Conservation (phyloP, 164 flowering plant genomes). For the Liriodendron chinense region DNA sequence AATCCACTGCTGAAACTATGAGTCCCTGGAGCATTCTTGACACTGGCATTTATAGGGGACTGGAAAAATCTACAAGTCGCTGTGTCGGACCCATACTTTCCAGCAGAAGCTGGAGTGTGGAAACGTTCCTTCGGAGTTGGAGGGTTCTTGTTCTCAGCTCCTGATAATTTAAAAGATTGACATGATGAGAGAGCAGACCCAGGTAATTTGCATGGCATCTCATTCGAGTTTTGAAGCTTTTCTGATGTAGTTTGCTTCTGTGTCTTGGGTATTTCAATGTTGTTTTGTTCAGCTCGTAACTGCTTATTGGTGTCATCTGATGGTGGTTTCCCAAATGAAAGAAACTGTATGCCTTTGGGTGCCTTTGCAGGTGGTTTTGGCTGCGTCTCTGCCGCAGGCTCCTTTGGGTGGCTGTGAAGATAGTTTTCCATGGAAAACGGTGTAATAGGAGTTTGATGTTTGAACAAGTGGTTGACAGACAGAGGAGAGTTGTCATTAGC, state of each 20-base stretch:
- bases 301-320: slow-evolving; percentile 12
- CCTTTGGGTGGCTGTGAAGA: slow-evolving; percentile 19
- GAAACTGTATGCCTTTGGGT: slow-evolving; percentile 54
- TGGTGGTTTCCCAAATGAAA: slow-evolving; percentile 31
- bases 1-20: background rate
- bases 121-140: slow-evolving; percentile 20
- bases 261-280: slow-evolving; percentile 7
- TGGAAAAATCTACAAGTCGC: slow-evolving; percentile 10
- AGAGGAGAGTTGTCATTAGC: slow-evolving; percentile 5
- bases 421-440: slow-evolving; percentile 14
- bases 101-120: slow-evolving; percentile 51
- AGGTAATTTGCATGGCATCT: slow-evolving; percentile 10
- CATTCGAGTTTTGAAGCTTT: slow-evolving; percentile 18
- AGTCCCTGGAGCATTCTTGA: background rate
- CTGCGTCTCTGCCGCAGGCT: slow-evolving; percentile 14
- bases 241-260: slow-evolving; percentile 15
- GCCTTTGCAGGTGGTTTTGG: slow-evolving; percentile 27
- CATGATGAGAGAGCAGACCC: slow-evolving; percentile 17
- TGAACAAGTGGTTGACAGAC: slow-evolving; percentile 10
- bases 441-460: background rate
- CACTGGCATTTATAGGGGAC: background rate
- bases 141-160: slow-evolving; percentile 16
- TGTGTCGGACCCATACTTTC: slow-evolving; percentile 31
- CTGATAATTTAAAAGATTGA: slow-evolving; percentile 28
- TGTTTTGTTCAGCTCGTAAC: slow-evolving; percentile 18